Base-by-base conservation (phyloP, 192 early-diverging fungal genomes). In the Jimgerdemannia lactiflua region DNA sequence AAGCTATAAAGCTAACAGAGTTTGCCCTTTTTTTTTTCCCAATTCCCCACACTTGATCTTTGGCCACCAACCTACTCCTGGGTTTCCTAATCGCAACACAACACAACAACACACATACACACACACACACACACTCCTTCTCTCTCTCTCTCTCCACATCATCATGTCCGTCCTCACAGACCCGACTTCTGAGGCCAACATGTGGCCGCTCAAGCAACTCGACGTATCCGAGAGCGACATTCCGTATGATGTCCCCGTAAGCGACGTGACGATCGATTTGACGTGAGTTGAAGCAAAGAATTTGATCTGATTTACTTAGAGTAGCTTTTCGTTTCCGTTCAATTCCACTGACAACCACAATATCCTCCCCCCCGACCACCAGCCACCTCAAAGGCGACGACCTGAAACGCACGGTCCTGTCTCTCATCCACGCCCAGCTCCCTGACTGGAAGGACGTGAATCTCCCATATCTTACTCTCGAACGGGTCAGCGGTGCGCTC, bases 401-500 rank as follows among this genome's bases (percentile, higher is more conserved):
- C 11, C 54, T 81, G 44, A 39, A 39, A 40, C 17, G 18, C 17
- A 43, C 14, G 29, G 76, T 77, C 2, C 64, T 77, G 3, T 44
- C 43, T 9, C n/a, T 81, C 11, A 72, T 72, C 43, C 19, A 59
- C 17, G 65, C 39, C 3, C 59, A 78, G 10, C 54, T 84, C 3
- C 83, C 80, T n/a, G 71, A 73, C 9, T 81, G 80, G 72, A 68
- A 40, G 3, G 41, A 74, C 71, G 75, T 84, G 4, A 39, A 54
- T 3, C 10, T 18, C 10, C 10, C 65, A 8, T 74, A 82, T 1
- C 66, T 92, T 9, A 14, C 70, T 4, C 67, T 92, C 41, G 71
- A 80, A 4, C 80, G 89, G 19, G 75, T 93, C 64, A 90, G 86
- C 80, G 92, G 92, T 8, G 92, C 92, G 3, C 82, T 93, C 88